Percentiles rank a stretch among this genome's conserved stretches.
phyloP scores from a whole-genome alignment of 2,329 filamentous ascomycete species.

The Septoria petroselini region DNA sequence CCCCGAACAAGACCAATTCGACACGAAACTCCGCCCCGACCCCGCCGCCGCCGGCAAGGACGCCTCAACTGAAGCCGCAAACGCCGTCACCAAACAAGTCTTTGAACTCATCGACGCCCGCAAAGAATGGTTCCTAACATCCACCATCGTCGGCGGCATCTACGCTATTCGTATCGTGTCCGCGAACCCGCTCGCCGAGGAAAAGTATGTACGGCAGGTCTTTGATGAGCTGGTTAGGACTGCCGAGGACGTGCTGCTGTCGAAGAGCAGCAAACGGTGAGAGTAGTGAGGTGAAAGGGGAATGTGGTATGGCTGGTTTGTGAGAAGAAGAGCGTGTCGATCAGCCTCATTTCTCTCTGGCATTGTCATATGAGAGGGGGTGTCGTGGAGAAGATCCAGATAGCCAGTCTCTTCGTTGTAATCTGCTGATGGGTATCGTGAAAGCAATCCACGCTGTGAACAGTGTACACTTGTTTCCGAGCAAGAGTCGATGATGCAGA shows the following conservation, averaged over 20 bases:
- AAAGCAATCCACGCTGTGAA: no score
- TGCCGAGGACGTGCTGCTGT: conserved; percentile 55
- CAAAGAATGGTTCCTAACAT: conserved; percentile 80
- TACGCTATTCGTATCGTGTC: conserved; percentile 82
- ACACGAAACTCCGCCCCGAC: conserved; percentile 15
- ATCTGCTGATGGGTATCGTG: no score
- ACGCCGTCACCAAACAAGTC: conserved; percentile 67
- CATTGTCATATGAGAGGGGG: no score
- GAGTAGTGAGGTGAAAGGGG: no score
- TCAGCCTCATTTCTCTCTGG: no score
- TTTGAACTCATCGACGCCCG: conserved; percentile 70
- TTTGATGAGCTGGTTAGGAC: conserved; percentile 69
- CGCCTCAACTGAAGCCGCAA: conserved; percentile 56
- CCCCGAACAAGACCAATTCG: conserved; percentile 32
- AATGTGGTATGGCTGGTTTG: no score
- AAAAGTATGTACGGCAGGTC: conserved; percentile 67
- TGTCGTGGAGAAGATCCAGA: no score
- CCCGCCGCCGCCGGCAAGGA: conserved; percentile 34
- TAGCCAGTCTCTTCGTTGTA: no score
- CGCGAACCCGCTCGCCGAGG: conserved; percentile 65
- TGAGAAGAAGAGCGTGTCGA: no score
- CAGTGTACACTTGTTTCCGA: no score
- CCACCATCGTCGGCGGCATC: conserved; percentile 66
- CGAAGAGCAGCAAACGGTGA: no score
- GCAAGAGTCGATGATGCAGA: no score